Percentiles rank a stretch among this genome's conserved stretches.
Conservation (phyloP, 164 flowering plant species). For the Vitis amurensis region DNA sequence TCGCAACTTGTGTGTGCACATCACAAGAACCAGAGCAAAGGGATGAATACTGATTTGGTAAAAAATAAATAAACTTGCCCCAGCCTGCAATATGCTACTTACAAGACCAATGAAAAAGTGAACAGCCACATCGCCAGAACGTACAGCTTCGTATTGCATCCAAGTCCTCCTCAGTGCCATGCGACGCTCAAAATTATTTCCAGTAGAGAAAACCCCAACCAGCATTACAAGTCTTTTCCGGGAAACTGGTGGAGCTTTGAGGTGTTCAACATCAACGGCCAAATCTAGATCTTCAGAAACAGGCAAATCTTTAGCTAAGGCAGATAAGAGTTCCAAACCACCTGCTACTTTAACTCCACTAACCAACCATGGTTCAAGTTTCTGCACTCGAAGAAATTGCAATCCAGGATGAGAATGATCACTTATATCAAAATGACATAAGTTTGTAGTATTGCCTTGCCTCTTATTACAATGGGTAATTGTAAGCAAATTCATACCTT, state of each 20-base stretch:
- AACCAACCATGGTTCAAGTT: slow-evolving; percentile 84
- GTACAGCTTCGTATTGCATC: slow-evolving; percentile 89
- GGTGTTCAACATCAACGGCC: slow-evolving; percentile 41
- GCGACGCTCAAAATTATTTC: slow-evolving; percentile 85
- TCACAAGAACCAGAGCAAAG: background rate
- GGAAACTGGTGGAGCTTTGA: slow-evolving; percentile 65
- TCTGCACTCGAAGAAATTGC: slow-evolving; percentile 49
- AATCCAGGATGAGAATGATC: slow-evolving; percentile 9
- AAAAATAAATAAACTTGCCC: too few relatives aligned
- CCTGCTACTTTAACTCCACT: slow-evolving; percentile 59
- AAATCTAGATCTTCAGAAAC: slow-evolving; percentile 66
- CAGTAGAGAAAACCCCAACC: slow-evolving; percentile 83
- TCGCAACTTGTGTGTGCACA: too few relatives aligned
- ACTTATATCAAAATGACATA: slow-evolving; percentile 9
- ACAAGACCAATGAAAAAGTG: slow-evolving; percentile 91
- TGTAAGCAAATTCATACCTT: slow-evolving; percentile 24
- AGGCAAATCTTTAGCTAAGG: slow-evolving; percentile 72
- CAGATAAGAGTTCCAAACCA: slow-evolving; percentile 59
- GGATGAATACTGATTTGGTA: background rate
- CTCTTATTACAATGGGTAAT: slow-evolving; percentile 3
- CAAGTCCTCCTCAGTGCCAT: slow-evolving; percentile 94
- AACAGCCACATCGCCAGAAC: slow-evolving; percentile 81
- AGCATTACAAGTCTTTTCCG: slow-evolving; percentile 62
- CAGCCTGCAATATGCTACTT: slow-evolving; percentile 33
- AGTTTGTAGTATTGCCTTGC: background rate